Percentiles rank a stretch among this genome's conserved stretches.
phyloP scores from a whole-genome alignment of 1,284 basidiomycete genomes.

The Earliella scabrosa region DNA sequence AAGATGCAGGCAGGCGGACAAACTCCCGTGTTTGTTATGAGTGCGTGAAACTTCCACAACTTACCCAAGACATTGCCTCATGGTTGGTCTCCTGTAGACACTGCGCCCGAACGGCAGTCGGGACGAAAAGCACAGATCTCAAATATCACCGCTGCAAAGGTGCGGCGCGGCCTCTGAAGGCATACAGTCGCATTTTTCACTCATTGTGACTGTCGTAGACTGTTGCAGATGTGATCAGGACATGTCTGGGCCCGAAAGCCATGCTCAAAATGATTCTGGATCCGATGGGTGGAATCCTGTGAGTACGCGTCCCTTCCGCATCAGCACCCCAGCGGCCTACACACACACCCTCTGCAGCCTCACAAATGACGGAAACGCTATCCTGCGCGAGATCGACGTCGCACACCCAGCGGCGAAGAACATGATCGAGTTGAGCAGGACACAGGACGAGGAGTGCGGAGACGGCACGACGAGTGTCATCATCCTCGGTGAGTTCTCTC shows the following conservation, averaged over 20 bases:
- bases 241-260: constrained; percentile 95
- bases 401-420: constrained; percentile 98
- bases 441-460: constrained; percentile 98
- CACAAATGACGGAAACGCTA: constrained; percentile 98
- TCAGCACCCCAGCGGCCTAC: neutral
- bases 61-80: neutral
- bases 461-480: constrained; percentile 98
- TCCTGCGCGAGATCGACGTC: constrained; percentile 96
- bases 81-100: constrained; percentile 56
- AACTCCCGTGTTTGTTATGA: constrained; percentile 79
- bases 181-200: no score
- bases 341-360: constrained; percentile 53
- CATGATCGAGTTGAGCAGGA: constrained; percentile 98
- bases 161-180: no score
- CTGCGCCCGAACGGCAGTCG: constrained; percentile 91
- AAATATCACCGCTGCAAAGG: constrained; percentile 98
- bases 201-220: constrained; percentile 56
- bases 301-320: constrained; percentile 35
- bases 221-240: constrained; percentile 98
- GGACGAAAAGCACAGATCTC: constrained; percentile 97
- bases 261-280: constrained; percentile 99
- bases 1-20: constrained; percentile 55
- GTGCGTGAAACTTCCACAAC: constrained; percentile 41
- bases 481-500: constrained; percentile 78
- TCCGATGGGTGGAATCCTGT: constrained; percentile 97